Conservation (phyloP, 768 basidiomycete genomes). For the Calocera cornea region DNA sequence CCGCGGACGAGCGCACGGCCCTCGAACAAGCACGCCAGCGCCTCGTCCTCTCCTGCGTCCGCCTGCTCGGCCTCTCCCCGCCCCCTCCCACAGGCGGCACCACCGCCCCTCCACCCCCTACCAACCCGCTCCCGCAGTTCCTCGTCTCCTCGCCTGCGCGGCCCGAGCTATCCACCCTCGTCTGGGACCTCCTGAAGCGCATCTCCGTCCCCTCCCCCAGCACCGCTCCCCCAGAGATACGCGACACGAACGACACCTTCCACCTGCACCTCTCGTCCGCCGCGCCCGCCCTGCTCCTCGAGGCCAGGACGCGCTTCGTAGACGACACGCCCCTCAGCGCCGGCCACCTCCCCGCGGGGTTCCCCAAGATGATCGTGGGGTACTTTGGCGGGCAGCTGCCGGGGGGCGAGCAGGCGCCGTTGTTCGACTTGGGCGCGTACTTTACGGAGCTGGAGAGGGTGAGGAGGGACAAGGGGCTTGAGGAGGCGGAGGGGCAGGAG, state of each 20-base stretch:
- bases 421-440: slow-evolving; percentile 55
- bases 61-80: slow-evolving; percentile 30
- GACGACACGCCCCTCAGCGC: slow-evolving; percentile 28
- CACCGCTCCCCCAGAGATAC: slow-evolving; percentile 30
- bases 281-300: slow-evolving; percentile 22
- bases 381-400: slow-evolving; percentile 15
- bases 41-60: slow-evolving; percentile 27
- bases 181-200: slow-evolving; percentile 30
- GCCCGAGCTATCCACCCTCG: slow-evolving; percentile 23
- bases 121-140: slow-evolving; percentile 46
- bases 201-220: slow-evolving; percentile 17
- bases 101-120: too few species aligned
- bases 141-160: slow-evolving; percentile 36
- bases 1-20: slow-evolving; percentile 7
- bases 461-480: not conserved
- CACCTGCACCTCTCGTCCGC: slow-evolving; percentile 36
- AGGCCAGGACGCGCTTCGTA: slow-evolving; percentile 14
- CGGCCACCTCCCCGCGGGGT: slow-evolving; percentile 28
- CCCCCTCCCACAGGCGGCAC: slow-evolving; percentile 27
- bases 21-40: slow-evolving; percentile 23
- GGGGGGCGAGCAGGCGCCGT: slow-evolving; percentile 40
- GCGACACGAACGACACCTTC: slow-evolving; percentile 62
- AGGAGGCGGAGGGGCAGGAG: slow-evolving; percentile 13
- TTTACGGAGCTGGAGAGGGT: slow-evolving; percentile 35
- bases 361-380: slow-evolving; percentile 21